Percentiles rank a stretch among this genome's conserved stretches.
Conservation (phyloP, 1,284 basidiomycete genomes). For the Somion occarium region DNA sequence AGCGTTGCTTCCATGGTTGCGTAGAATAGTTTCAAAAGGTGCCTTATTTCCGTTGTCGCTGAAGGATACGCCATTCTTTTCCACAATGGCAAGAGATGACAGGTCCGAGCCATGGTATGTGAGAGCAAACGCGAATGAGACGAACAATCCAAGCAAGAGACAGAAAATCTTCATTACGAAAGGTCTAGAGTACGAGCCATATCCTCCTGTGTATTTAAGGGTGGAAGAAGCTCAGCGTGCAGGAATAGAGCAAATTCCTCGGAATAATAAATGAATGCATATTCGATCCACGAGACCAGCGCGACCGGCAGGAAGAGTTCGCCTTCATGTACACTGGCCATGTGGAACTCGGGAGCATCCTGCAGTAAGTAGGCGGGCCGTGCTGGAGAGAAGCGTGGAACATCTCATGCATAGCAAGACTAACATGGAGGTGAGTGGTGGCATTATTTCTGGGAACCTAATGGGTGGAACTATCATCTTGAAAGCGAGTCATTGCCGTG, state of each 20-base stretch:
- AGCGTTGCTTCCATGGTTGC: conserved; percentile 49
- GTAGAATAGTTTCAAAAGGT: conserved; percentile 51
- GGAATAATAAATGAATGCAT: not conserved
- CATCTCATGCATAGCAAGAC: not conserved
- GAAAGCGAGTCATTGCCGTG: too few species aligned
- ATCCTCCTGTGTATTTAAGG: not conserved
- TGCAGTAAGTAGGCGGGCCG: not conserved
- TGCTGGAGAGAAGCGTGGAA: not conserved
- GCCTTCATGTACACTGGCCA: not conserved
- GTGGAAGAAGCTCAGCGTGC: not conserved
- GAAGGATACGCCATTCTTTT: conserved; percentile 44
- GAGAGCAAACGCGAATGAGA: conserved; percentile 17
- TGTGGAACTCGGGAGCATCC: not conserved
- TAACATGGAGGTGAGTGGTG: not conserved
- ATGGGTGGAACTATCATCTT: too few species aligned
- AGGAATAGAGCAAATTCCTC: not conserved
- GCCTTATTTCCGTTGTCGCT: conserved; percentile 38
- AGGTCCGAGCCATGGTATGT: conserved; percentile 56
- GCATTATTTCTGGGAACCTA: not conserved
- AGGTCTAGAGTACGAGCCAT: not conserved
- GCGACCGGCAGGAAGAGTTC: not conserved
- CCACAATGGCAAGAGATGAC: conserved; percentile 51
- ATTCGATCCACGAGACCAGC: not conserved
- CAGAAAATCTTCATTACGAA: not conserved
- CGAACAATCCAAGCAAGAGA: not conserved